Base-by-base conservation (phyloP, 2,329 filamentous ascomycete genomes). In the Colletotrichum abscissum region DNA sequence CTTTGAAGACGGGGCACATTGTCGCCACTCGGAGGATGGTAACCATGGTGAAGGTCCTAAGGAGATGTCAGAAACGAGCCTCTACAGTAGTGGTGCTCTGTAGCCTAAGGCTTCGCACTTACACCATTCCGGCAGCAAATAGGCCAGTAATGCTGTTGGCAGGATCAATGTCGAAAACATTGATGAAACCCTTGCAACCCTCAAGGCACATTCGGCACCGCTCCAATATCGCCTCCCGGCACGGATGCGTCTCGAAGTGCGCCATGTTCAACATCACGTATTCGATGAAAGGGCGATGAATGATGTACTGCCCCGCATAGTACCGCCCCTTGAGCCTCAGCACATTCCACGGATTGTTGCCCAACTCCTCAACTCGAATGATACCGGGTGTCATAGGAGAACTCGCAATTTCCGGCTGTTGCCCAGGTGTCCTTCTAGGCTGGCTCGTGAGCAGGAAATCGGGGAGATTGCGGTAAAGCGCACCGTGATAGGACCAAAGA, bases 261-360 rank as follows among this genome's bases (percentile, higher is more conserved):
- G 74, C 72, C 12, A 77, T 67, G 9, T 81, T 80, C 4, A 80
- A 73, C 7, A 81, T 30, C 0, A 77, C 76, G 7, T 78, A 79
- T 8, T 81, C 78, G 8, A 81, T 74, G 9, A 81, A 79, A 0
- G 80, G 80, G 1, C 79, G 70, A 28, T 81, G 77, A 1, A 81
- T 80, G 5, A 81, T 80, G 46, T 81, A 80, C 19, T 80, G 78
- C 0, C 78, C 80, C 0, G 80, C 79, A 8, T 76, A 80, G 24
- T 80, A 80, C 5, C 80, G 68, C 0, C 80, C 79, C 30, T 78
- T 75, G 0, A 81, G 74, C 22, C 80, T 63, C 0, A 80, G 28
- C 0, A 81, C 77, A 8, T 81, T 81, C 80, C 79, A 80, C 0
- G 78, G 75, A n/a, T 80, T 77, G n/a, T 81, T 81, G 0, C 76